Conservation (phyloP, 2,329 filamentous ascomycete genomes). For the Ophiostoma montium region DNA sequence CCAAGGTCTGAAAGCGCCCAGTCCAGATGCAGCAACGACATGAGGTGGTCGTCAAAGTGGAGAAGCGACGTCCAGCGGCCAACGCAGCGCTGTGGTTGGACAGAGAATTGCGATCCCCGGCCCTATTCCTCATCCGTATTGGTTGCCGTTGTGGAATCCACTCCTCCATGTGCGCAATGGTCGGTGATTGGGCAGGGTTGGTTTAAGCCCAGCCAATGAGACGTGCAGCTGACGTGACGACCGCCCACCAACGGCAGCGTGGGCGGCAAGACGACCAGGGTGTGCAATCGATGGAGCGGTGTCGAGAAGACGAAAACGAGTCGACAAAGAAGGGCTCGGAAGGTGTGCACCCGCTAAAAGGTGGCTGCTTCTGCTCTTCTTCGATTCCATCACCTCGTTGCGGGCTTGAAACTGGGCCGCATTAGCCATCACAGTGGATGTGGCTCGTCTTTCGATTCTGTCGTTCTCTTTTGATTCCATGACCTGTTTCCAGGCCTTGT, state of each 20-base stretch:
- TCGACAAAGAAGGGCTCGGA: no score
- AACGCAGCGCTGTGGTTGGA: constrained; percentile 8
- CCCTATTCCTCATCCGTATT: constrained; percentile 3
- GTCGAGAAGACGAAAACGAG: neutral
- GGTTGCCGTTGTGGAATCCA: constrained; percentile 9
- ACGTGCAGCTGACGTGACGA: constrained; percentile 23
- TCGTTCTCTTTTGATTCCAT: neutral
- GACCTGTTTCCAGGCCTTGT: neutral
- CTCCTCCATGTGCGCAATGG: constrained; percentile 17
- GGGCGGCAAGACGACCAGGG: constrained; percentile 27
- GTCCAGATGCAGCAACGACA: neutral
- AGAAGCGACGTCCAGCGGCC: constrained; percentile 6
- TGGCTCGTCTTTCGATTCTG: neutral
- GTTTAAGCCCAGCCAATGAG: constrained; percentile 24
- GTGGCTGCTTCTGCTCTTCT: neutral
- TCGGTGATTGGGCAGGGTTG: constrained; percentile 18
- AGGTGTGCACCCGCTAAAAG: no score
- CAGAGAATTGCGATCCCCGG: constrained; percentile 2
- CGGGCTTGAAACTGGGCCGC: constrained; percentile 8
- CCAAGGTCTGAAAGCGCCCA: neutral
- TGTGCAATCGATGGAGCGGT: neutral
- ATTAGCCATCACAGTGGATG: constrained; percentile 3
- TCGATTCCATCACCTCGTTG: neutral
- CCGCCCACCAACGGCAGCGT: constrained; percentile 21
- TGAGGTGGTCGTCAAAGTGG: constrained; percentile 9